These are phyloP conservation scores for Scytalidium lignicola DNA, from an alignment of 2,329 filamentous ascomycete species.

Conservation along the genomic window DNA sequence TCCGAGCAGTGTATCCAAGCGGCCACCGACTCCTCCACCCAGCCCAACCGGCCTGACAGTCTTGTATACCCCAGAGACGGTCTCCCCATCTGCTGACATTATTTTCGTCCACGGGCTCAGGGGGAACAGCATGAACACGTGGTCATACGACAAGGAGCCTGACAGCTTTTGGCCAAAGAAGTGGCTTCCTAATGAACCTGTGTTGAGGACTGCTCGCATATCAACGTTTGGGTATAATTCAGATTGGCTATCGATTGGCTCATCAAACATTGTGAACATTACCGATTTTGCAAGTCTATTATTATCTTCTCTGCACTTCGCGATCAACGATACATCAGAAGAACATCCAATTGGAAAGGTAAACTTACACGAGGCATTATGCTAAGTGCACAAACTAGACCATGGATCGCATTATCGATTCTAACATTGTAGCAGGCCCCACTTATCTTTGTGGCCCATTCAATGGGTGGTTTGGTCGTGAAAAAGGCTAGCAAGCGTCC, in stretches of 20 bases:
- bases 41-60: slow-evolving; percentile 9
- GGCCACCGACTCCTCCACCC: no score
- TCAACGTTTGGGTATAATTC: slow-evolving; percentile 31
- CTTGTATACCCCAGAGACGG: slow-evolving; percentile 5
- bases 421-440: no score
- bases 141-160: slow-evolving; percentile 29
- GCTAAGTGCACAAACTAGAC: no score
- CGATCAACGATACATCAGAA: slow-evolving; percentile 13
- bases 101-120: slow-evolving; percentile 37
- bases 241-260: slow-evolving; percentile 17
- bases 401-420: no score
- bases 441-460: slow-evolving; percentile 28
- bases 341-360: slow-evolving; percentile 6
- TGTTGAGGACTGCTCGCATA: slow-evolving; percentile 24
- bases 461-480: slow-evolving; percentile 29
- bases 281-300: slow-evolving; percentile 29
- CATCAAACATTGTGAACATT: slow-evolving; percentile 18
- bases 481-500: slow-evolving; percentile 25
- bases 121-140: slow-evolving; percentile 35
- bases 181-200: slow-evolving; percentile 31
- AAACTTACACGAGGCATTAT: no score
- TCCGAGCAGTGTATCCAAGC: no score
- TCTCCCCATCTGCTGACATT: slow-evolving; percentile 30
- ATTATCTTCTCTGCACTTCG: slow-evolving; percentile 16
- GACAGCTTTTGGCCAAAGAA: slow-evolving; percentile 34